These are phyloP conservation scores for Cryptococcus sp. DNA, from an alignment of 1,284 basidiomycete genomes.

Conservation along the genomic window DNA sequence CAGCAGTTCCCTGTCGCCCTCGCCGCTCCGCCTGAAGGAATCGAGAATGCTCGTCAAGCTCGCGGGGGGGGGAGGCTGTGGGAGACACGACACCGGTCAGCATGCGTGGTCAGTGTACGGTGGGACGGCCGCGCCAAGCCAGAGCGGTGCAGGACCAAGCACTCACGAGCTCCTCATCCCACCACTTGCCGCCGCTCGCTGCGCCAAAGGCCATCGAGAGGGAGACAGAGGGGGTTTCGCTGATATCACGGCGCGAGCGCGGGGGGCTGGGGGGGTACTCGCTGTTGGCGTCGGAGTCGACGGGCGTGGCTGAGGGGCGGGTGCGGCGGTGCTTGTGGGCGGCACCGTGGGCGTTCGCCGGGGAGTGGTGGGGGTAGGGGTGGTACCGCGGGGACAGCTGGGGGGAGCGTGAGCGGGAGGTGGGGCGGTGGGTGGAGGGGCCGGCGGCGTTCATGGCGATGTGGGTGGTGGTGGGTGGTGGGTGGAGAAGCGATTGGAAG, in stretches of 20 bases:
- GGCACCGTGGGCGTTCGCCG: background rate
- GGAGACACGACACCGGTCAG: constrained; percentile 1
- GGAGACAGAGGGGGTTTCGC: constrained; percentile 29
- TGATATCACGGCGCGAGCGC: constrained; percentile 34
- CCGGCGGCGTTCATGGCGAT: constrained; percentile 5
- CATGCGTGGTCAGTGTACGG: background rate
- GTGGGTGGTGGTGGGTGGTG: background rate
- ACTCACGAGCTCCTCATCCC: constrained; percentile 46
- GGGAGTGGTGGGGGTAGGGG: constrained; percentile 17
- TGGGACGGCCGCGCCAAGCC: background rate
- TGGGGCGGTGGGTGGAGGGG: background rate
- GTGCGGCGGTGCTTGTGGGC: background rate
- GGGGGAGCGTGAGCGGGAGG: constrained; percentile 3
- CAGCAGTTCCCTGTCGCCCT: constrained; percentile 83
- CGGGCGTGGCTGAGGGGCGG: background rate
- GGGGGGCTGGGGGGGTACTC: constrained; percentile 40
- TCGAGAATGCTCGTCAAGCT: constrained; percentile 75
- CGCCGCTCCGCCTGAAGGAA: constrained; percentile 75
- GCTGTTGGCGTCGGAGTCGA: constrained; percentile 6
- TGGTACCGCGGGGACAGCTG: constrained; percentile 20
- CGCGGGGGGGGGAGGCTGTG: constrained; percentile 59
- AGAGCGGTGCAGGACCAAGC: background rate
- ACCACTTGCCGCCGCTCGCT: constrained; percentile 38
- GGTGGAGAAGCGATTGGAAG: constrained; percentile 3
- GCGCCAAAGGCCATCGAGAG: constrained; percentile 31